Evolutionary conservation across 352 stramenopile species (phyloP).

Genomic region (Pythium dissotocum): DNA sequence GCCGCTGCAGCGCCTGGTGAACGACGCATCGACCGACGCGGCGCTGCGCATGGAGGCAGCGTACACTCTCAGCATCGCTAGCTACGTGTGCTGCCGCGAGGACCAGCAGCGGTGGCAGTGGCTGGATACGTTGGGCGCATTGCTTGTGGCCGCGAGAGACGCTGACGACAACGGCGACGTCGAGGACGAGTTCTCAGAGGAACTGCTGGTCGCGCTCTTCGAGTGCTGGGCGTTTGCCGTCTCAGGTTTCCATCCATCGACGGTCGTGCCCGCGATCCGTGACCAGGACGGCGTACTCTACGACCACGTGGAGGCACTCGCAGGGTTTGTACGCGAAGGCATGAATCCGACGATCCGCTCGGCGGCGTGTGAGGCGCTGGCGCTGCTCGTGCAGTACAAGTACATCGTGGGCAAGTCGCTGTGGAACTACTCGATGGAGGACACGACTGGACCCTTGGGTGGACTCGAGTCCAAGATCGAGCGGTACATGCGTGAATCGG

Average conservation of each 20-base stretch:
- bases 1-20: constrained; percentile 48
- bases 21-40: constrained; percentile 39
- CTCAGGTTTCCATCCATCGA: constrained; percentile 43
- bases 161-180: constrained; percentile 47
- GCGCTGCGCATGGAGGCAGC: constrained; percentile 47
- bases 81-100: constrained; percentile 58
- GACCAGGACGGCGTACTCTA: constrained; percentile 49
- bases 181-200: constrained; percentile 45
- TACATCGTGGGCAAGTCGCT: constrained; percentile 36
- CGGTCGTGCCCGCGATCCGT: constrained; percentile 51
- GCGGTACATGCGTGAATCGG: constrained; percentile 62
- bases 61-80: constrained; percentile 59
- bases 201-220: constrained; percentile 53
- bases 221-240: constrained; percentile 69
- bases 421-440: constrained; percentile 56
- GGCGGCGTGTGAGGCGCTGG: constrained; percentile 53
- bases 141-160: constrained; percentile 46
- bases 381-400: constrained; percentile 66
- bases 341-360: constrained; percentile 43
- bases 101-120: constrained; percentile 65
- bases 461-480: constrained; percentile 56
- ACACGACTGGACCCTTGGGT: constrained; percentile 38
- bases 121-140: constrained; percentile 47
- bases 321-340: constrained; percentile 51
- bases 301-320: constrained; percentile 53